Evolutionary conservation across 108 stramenopile genomes (phyloP).

Genomic region (Mayamaea pseudoterrestris): DNA sequence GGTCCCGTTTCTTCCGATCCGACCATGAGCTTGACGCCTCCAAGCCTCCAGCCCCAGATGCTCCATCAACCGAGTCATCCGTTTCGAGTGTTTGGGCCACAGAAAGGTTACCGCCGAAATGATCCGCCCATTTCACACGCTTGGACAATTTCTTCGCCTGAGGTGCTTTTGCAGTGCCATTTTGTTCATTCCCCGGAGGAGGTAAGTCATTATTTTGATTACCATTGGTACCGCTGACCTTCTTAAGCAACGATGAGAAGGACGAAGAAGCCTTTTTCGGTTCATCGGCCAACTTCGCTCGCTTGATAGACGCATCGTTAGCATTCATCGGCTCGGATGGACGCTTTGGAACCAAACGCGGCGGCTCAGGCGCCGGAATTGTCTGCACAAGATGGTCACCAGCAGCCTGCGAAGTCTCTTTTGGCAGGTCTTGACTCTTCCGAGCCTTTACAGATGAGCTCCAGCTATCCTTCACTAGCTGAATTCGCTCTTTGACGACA

Average conservation of each 20-base stretch:
- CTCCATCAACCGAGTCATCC: constrained; percentile 17
- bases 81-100: constrained; percentile 17
- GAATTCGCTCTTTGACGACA: constrained; percentile 51
- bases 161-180: too few species aligned
- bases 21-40: too few species aligned
- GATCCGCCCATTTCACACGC: constrained; percentile 72
- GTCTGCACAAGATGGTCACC: too few species aligned
- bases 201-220: too few species aligned
- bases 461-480: constrained; percentile 59
- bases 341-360: too few species aligned
- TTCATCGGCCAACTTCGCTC: constrained; percentile 12
- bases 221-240: too few species aligned
- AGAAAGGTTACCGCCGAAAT: constrained; percentile 46
- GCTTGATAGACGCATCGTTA: too few species aligned
- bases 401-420: neutral
- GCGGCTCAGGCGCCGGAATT: too few species aligned
- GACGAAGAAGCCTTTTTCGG: constrained; percentile 33
- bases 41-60: too few species aligned
- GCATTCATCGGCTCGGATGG: too few species aligned
- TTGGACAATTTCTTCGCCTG: constrained; percentile 17
- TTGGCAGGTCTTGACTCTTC: too few species aligned
- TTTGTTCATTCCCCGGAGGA: too few species aligned
- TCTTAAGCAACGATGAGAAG: constrained; percentile 51
- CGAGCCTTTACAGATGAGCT: constrained; percentile 66
- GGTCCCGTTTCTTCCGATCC: constrained; percentile 52